These are phyloP conservation scores for Takashimella koratensis DNA, from an alignment of 1,284 basidiomycete species.

Conservation along the genomic window DNA sequence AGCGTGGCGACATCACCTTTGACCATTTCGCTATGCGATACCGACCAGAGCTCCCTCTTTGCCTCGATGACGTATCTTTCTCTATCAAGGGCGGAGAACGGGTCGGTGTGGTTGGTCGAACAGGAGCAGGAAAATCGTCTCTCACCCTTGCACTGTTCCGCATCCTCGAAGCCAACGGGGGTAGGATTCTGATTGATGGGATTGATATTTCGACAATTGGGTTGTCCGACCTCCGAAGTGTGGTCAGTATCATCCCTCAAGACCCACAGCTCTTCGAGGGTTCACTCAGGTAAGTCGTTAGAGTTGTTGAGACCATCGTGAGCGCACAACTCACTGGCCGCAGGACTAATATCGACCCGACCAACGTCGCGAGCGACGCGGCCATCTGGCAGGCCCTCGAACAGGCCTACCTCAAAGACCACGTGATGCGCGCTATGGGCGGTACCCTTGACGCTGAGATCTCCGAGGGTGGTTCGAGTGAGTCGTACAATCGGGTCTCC, in stretches of 20 bases:
- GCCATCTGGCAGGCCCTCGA: slow-evolving; percentile 79
- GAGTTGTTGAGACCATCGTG: not conserved
- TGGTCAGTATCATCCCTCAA: slow-evolving; percentile 88
- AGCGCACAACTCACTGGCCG: slow-evolving; percentile 5
- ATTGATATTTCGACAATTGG: slow-evolving; percentile 80
- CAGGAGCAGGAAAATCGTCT: slow-evolving; percentile 85
- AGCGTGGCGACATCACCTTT: slow-evolving; percentile 71
- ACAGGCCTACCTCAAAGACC: slow-evolving; percentile 59
- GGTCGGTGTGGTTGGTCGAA: slow-evolving; percentile 79
- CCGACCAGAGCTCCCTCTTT: slow-evolving; percentile 72
- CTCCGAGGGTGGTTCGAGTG: slow-evolving; percentile 66
- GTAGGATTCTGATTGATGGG: slow-evolving; percentile 76
- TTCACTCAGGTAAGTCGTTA: slow-evolving; percentile 69
- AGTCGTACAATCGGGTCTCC: slow-evolving; percentile 7
- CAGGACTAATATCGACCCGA: slow-evolving; percentile 45
- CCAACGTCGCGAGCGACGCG: slow-evolving; percentile 60
- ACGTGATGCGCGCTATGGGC: slow-evolving; percentile 63
- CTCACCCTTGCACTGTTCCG: slow-evolving; percentile 56
- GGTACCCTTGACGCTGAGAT: slow-evolving; percentile 72
- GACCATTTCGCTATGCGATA: slow-evolving; percentile 77
- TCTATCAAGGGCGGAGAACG: slow-evolving; percentile 66
- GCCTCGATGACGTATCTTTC: slow-evolving; percentile 69
- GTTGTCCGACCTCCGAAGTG: slow-evolving; percentile 61
- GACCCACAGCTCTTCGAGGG: slow-evolving; percentile 78
- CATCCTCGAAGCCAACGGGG: slow-evolving; percentile 75